Base-by-base conservation (phyloP, 2,329 filamentous ascomycete species). In the Daldinia sp. region DNA sequence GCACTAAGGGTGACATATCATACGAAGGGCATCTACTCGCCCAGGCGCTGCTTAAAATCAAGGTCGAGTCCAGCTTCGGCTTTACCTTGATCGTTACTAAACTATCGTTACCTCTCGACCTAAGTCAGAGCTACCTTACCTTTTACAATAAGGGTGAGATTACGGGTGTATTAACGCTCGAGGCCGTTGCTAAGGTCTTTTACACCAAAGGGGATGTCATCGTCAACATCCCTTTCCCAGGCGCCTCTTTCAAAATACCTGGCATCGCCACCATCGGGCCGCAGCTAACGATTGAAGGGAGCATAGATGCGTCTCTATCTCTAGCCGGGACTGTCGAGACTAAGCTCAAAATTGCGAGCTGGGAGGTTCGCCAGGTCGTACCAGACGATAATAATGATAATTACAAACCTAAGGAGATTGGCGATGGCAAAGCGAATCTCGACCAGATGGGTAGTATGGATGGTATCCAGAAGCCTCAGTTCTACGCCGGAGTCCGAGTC, bases 201-300 rank as follows among this genome's bases (percentile, higher is more conserved):
- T 37, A 37, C 35, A 3, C 4, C 35, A 37, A 37, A 37, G 35
- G 35, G 35, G 35, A 37, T 3, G 35, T 37, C 35, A 37, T 37
- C 35, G 35, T 37, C 12, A 37, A 37, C 9, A 76, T 75, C 12
- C 71, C 74, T 12, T 74, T 77, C 69, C 75, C 76, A 26, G 72
- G 74, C 15, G 35, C 35, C 35, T 37, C 35, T 37, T 37, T 37
- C 35, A 37, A 37, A 12, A 74, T 79, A 18, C 78, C 76, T 1
- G 75, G 74, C 1, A 76, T 80, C 35, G 66, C 73, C 5, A 78
- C 75, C 15, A 69, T 80, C n/a, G 75, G 78, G 1, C 78, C 78
- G 18, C 72, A 75, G 60, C 68, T 78, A 39, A 74, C 69, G 7
- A 66, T 78, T 30, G 70, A 73, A 30, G 65, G 74, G 3, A 70